Evolutionary conservation across 2,329 filamentous ascomycete species (phyloP).

Genomic region (Cladosporium sp.): DNA sequence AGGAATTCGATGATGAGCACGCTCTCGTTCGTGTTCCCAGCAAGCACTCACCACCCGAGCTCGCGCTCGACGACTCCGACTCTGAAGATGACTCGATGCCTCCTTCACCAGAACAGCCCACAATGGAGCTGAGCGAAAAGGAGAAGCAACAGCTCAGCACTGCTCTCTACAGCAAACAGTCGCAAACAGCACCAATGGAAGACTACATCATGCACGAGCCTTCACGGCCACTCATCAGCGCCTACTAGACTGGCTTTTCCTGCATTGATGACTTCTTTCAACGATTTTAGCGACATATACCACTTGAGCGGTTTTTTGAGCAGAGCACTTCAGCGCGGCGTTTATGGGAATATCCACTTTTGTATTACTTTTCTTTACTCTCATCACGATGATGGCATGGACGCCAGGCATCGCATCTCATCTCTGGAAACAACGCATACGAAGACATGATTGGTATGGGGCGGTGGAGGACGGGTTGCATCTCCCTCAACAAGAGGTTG

Average conservation of each 20-base stretch:
- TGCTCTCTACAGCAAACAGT: constrained; percentile 38
- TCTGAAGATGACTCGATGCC: constrained; percentile 48
- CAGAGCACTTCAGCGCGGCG: constrained; percentile 16
- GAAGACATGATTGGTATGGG: not conserved
- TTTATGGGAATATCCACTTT: constrained; percentile 15
- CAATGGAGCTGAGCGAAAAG: constrained; percentile 45
- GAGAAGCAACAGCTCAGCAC: constrained; percentile 42
- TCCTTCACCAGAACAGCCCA: constrained; percentile 41
- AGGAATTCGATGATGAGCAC: constrained; percentile 43
- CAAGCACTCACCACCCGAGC: constrained; percentile 44
- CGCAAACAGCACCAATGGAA: constrained; percentile 18
- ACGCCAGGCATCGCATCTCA: constrained; percentile 6
- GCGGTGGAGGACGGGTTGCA: constrained; percentile 2
- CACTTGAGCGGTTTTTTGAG: not conserved
- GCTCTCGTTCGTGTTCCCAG: constrained; percentile 43
- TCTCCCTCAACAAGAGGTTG: constrained; percentile 2
- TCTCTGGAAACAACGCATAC: not conserved
- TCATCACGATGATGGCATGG: constrained; percentile 17
- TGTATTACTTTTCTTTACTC: not conserved
- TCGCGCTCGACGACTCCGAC: constrained; percentile 40
- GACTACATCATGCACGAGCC: constrained; percentile 33
- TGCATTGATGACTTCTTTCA: not conserved
- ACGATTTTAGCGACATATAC: constrained; percentile 10
- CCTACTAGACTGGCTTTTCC: constrained; percentile 36
- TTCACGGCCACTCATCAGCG: constrained; percentile 35